Evolutionary conservation across 129 eudicot genomes (phyloP).

Genomic region (Saposhnikovia divaricata): DNA sequence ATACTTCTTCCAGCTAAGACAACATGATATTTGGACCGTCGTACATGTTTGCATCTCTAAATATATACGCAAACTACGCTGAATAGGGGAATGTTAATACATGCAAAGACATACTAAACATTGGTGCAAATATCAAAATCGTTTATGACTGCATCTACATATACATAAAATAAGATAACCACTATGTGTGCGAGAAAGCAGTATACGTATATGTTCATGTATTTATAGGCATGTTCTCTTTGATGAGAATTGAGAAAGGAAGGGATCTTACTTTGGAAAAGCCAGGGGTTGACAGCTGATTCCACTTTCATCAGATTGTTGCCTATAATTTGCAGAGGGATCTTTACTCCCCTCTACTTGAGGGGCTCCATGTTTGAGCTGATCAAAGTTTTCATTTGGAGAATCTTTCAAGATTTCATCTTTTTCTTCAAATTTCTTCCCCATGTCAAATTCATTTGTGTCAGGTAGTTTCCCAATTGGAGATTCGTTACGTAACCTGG

Average conservation of each 20-base stretch:
- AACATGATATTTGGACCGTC: not conserved
- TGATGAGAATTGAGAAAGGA: not conserved
- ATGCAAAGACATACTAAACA: not conserved
- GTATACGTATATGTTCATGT: not conserved
- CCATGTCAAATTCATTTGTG: not conserved
- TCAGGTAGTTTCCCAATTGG: not conserved
- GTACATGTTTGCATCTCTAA: not conserved
- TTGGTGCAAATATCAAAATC: not conserved
- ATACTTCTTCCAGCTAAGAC: not conserved
- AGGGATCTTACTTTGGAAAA: conserved; percentile 25
- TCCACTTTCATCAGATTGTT: conserved; percentile 19
- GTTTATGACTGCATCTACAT: not conserved
- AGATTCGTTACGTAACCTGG: not conserved
- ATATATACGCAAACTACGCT: not conserved
- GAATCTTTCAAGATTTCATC: conserved; percentile 23
- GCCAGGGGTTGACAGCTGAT: conserved; percentile 8
- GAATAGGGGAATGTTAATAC: not conserved
- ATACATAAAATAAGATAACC: not conserved
- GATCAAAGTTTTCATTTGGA: conserved; percentile 16
- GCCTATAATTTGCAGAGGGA: not conserved
- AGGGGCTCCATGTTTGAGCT: conserved; percentile 8
- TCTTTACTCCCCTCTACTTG: not conserved
- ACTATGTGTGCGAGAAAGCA: not conserved
- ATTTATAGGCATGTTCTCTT: no score
- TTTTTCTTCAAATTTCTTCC: conserved; percentile 4